Evolutionary conservation across 2,329 filamentous ascomycete genomes (phyloP), one percentile per base, ranked within the genome.

Genomic region (Pyrenophora seminiperda): DNA sequence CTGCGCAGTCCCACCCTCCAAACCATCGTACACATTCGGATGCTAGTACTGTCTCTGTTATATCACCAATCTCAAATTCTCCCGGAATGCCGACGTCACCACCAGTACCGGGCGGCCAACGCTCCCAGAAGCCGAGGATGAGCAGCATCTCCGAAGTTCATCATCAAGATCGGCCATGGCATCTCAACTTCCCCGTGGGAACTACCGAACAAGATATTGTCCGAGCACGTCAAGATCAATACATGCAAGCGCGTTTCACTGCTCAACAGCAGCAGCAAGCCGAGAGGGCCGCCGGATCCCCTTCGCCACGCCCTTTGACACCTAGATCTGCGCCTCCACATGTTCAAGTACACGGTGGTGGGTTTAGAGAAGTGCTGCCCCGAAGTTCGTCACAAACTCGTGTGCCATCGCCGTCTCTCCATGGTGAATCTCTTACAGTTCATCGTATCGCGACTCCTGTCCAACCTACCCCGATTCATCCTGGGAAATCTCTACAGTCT

Each of bases 191-290:
- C 11, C 71, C 68, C 4, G 59, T 62, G 19, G 68, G 70, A 41
- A 67, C 65, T 2, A 70, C 67, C 2, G 68, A 72, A 32, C 67
- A 72, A 42, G 70, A 73, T 33, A 70, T 71, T 45, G 68, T 72
- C 33, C 65, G 68, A 32, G 67, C 68, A 45, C 68, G 65, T 7
- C 70, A 72, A 30, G 61, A 65, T 36, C 70, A 73, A 40, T 68
- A 70, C 9, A 67, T 73, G 55, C 60, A 68, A 38, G 62, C 69
- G 50, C 67, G 68, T 15, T 60, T 72, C 20, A 61, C 65, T 20
- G 61, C 63, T 18, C 68, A 70, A 36, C 61, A 71, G 34, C 67
- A 72, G 27, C 47, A 65, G 33, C 61, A 70, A 43, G 65, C 62
- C 30, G 66, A 70, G 41, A 61, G 69, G 43, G 63, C 51, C 45